Evolutionary conservation across 768 basidiomycete species (phyloP).

Genomic region (Cubamyces lactineus): DNA sequence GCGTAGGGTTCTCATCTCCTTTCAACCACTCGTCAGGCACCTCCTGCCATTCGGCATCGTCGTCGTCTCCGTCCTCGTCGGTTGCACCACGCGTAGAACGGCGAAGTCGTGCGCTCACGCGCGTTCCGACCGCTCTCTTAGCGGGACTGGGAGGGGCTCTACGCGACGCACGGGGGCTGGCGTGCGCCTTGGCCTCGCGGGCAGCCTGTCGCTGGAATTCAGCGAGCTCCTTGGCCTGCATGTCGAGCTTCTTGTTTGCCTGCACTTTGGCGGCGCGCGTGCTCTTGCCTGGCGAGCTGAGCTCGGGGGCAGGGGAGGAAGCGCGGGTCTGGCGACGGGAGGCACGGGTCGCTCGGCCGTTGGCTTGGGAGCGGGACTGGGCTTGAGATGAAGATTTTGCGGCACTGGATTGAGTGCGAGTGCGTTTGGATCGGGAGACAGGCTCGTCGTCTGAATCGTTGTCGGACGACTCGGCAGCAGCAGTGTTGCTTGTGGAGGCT

Average conservation of each 20-base stretch:
- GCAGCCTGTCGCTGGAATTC: conserved; percentile 59
- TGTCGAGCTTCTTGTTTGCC: conserved; percentile 70
- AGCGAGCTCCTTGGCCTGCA: conserved; percentile 69
- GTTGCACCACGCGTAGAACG: conserved; percentile 38
- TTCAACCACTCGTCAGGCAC: conserved; percentile 77
- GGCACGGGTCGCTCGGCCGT: conserved; percentile 15
- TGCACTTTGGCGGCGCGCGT: conserved; percentile 70
- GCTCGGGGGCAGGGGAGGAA: conserved; percentile 11
- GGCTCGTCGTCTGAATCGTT: conserved; percentile 31
- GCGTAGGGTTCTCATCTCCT: conserved; percentile 17
- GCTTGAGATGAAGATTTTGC: conserved; percentile 1
- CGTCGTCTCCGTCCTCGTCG: conserved; percentile 43
- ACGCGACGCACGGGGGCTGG: conserved; percentile 18
- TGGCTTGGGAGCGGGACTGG: conserved; percentile 5
- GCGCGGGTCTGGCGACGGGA: conserved; percentile 14
- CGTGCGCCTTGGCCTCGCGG: conserved; percentile 3
- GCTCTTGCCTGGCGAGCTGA: conserved; percentile 43
- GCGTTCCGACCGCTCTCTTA: conserved; percentile 49
- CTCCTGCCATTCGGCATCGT: conserved; percentile 72
- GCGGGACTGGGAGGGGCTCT: conserved; percentile 16
- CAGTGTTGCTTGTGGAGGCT: conserved; percentile 25
- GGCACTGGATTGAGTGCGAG: conserved; percentile 9
- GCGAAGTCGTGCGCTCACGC: conserved; percentile 68
- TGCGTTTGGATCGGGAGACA: conserved; percentile 33
- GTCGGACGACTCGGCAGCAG: conserved; percentile 2